Evolutionary conservation across 768 basidiomycete species (phyloP).

Genomic region (Leccinum olivaceopallidum): DNA sequence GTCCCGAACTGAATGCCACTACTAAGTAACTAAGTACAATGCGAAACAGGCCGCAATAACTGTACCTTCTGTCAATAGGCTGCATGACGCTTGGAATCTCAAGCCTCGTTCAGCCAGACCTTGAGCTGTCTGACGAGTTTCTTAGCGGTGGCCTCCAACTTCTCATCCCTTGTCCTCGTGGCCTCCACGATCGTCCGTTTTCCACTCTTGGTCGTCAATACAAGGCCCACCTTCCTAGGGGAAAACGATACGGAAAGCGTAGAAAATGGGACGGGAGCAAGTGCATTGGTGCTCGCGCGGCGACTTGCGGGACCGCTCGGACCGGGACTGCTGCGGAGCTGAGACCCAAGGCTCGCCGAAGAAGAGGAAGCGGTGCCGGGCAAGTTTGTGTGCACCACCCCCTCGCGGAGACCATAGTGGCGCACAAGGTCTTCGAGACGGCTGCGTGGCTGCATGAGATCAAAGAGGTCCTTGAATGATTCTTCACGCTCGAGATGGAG

Average conservation of each 20-base stretch:
- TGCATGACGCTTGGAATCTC: not conserved
- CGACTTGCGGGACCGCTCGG: constrained; percentile 13
- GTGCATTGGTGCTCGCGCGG: not conserved
- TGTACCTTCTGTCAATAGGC: not conserved
- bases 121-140: constrained; percentile 50
- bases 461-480: constrained; percentile 78
- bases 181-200: constrained; percentile 60
- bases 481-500: constrained; percentile 77
- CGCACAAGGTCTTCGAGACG: constrained; percentile 75
- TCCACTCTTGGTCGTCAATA: constrained; percentile 27
- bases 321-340: not conserved
- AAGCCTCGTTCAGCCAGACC: constrained; percentile 38
- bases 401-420: constrained; percentile 41
- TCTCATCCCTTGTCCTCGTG: constrained; percentile 48
- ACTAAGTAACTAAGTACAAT: not conserved
- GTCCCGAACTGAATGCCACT: not conserved
- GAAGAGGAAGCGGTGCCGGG: constrained; percentile 6
- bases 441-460: constrained; percentile 70
- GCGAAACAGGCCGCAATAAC: not conserved
- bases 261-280: too few species aligned
- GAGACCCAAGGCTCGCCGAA: constrained; percentile 2
- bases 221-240: too few species aligned
- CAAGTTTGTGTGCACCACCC: constrained; percentile 28
- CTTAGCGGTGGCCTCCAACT: constrained; percentile 55
- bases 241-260: too few species aligned